A percentile compares a stretch with the other conserved stretches of the same genome.
phyloP scores from a whole-genome alignment of 176 grass and related monocot genomes.

The Carex myosuroides region DNA sequence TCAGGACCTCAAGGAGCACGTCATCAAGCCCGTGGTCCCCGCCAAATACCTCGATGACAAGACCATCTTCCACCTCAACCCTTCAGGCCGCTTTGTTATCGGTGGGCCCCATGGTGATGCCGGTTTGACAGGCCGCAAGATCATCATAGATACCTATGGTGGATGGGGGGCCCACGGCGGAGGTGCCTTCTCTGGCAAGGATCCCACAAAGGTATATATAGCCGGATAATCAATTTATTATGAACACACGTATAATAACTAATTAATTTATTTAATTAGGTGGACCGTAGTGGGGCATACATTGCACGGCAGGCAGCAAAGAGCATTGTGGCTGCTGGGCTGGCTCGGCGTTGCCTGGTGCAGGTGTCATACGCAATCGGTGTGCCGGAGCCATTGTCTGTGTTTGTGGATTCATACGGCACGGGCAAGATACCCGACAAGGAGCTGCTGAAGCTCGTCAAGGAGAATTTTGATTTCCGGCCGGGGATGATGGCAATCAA shows the following conservation, averaged over 20 bases:
- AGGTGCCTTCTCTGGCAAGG: conserved; percentile 34
- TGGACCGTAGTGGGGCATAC: conserved; percentile 31
- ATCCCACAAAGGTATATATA: conserved; percentile 31
- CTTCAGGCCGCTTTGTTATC: conserved; percentile 32
- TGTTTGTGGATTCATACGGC: conserved; percentile 36
- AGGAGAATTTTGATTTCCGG: conserved; percentile 41
- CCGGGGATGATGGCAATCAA: conserved; percentile 42
- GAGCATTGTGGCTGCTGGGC: conserved; percentile 20
- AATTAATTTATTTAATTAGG: neutral
- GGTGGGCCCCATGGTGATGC: conserved; percentile 34
- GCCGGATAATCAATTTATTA: neutral
- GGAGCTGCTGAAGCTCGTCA: conserved; percentile 32
- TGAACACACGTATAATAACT: neutral
- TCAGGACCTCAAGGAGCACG: conserved; percentile 31
- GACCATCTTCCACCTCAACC: conserved; percentile 38
- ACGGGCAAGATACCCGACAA: conserved; percentile 36
- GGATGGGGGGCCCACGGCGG: conserved; percentile 33
- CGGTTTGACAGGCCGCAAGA: conserved; percentile 28
- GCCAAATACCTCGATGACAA: conserved; percentile 33
- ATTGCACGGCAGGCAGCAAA: conserved; percentile 28
- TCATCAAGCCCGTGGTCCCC: conserved; percentile 33
- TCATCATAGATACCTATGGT: conserved; percentile 35
- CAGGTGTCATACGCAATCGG: conserved; percentile 39
- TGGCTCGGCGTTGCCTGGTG: conserved; percentile 22
- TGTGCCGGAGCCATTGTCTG: conserved; percentile 32